Evolutionary conservation across 2,329 filamentous ascomycete species (phyloP), one percentile per base, ranked within the genome.

Genomic region (Beauveria bassiana): DNA sequence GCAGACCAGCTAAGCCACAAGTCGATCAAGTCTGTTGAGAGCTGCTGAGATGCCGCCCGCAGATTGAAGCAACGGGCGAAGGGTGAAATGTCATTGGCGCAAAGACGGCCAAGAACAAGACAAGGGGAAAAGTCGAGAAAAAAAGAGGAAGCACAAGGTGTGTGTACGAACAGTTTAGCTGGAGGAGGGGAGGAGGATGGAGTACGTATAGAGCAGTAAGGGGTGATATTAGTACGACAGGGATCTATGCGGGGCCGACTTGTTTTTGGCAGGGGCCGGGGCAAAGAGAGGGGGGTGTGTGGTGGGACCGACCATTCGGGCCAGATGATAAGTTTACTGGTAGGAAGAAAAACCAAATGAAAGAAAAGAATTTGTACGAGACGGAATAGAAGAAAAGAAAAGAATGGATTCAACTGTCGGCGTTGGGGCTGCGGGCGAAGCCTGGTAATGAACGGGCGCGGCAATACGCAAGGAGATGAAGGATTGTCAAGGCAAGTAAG

Each of bases 241-340:
- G 45, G 60, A 45, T 52, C 40, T 46, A 28, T 47, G 47, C 14
- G 40, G 58, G 50, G 40, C 38, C 40, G 16, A 45, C 28, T 60
- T 60, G 53, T 60, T 60, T 60, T 60, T 54, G 58, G 58, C 58
- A 53, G 58, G 58, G 58, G 57, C 8, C n/a, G 12, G 34, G 34
- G 34, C 34, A 31, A 20, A 40, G 45, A 22, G 24, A 14, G 6
- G 42, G 6, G 42, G 45, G 59, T 26, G 51, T 49, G 31, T 56
- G 34, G 52, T 56, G 51, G 51, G 34, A 50, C 59, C 59, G 46
- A 42, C 52, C 38, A 56, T 55, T 61, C 34, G 59, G 52, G 52
- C 52, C 59, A 61, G 52, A 61, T 56, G 31, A 61, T 6, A 54
- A n/a, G 20, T 31, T 24, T 38, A 31, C 31, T 34, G 31, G 10